Evolutionary conservation across 805 yeast species (phyloP).

Genomic region (Cyberlindnera mrakii): DNA sequence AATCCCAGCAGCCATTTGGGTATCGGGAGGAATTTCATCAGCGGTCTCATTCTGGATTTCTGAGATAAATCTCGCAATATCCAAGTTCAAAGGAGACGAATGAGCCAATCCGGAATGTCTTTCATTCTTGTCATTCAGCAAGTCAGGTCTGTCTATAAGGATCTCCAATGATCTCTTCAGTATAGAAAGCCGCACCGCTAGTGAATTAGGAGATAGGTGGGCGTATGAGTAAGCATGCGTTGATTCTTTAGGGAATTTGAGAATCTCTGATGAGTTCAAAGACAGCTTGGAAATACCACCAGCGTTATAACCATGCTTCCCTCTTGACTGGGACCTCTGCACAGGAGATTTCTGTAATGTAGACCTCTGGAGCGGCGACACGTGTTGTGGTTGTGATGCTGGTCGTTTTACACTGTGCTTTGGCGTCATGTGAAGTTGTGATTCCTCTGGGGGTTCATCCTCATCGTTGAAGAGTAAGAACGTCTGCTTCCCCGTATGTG

Average conservation of each 20-base stretch:
- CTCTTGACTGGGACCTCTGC: constrained; percentile 9
- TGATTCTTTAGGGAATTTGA: constrained; percentile 69
- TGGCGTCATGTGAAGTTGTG: not conserved
- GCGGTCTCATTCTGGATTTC: constrained; percentile 16
- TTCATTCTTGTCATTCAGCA: constrained; percentile 8
- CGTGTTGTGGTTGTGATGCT: too few relatives aligned
- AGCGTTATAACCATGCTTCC: constrained; percentile 5
- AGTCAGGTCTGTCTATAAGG: constrained; percentile 34
- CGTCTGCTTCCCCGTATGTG: constrained; percentile 4
- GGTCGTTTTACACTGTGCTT: too few relatives aligned
- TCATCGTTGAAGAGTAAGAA: constrained; percentile 19
- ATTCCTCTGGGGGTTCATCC: constrained; percentile 7
- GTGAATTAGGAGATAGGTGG: constrained; percentile 71
- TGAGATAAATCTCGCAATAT: constrained; percentile 22
- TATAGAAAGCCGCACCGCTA: constrained; percentile 69
- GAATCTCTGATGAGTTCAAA: constrained; percentile 36
- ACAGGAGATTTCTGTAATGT: constrained; percentile 2
- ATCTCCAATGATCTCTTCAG: constrained; percentile 73
- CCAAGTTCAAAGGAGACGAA: constrained; percentile 15
- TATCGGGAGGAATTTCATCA: not conserved
- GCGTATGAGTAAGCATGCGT: constrained; percentile 84
- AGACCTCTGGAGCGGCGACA: constrained; percentile 3
- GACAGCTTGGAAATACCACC: constrained; percentile 25
- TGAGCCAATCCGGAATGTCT: constrained; percentile 1
- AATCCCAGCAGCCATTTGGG: constrained; percentile 11